Percentiles rank a stretch among this genome's conserved stretches.
phyloP scores from a whole-genome alignment of 2,329 filamentous ascomycete genomes.

The Fusarium incarnatum region DNA sequence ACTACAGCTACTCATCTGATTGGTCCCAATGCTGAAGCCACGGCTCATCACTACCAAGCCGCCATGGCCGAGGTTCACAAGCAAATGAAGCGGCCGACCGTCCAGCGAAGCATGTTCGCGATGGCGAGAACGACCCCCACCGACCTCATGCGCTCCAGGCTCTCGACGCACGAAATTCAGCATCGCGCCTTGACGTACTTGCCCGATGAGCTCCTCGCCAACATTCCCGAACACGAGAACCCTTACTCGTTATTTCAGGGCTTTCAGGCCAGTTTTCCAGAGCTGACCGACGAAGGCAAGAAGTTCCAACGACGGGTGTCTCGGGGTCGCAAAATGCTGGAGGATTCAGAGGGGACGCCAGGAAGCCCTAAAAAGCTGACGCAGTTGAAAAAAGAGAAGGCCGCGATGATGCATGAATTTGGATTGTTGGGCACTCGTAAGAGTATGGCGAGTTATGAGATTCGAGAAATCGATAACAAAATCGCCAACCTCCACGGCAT shows the following conservation, averaged over 20 bases:
- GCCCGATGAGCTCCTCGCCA: conserved; percentile 87
- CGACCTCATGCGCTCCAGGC: conserved; percentile 89
- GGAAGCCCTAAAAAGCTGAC: conserved; percentile 75
- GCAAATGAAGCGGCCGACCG: conserved; percentile 82
- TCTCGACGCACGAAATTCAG: conserved; percentile 92
- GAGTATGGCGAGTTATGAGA: conserved; percentile 97
- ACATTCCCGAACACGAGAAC: conserved; percentile 88
- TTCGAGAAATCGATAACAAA: conserved; percentile 96
- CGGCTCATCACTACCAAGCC: conserved; percentile 79
- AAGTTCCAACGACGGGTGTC: conserved; percentile 78
- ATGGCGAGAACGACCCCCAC: conserved; percentile 92
- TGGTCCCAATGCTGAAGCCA: conserved; percentile 66
- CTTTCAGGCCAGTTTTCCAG: conserved; percentile 89
- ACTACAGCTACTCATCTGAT: conserved; percentile 94
- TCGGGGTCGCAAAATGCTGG: conserved; percentile 80
- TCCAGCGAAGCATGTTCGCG: conserved; percentile 91
- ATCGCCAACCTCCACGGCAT: conserved; percentile 93
- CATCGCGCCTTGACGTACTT: conserved; percentile 90
- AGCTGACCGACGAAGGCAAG: conserved; percentile 74
- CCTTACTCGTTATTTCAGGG: conserved; percentile 95
- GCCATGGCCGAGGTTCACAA: conserved; percentile 91
- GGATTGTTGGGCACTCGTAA: conserved; percentile 94
- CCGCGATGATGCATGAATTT: conserved; percentile 82
- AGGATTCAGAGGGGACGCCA: conserved; percentile 66
- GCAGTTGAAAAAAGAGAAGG: conserved; percentile 83